Evolutionary conservation across 352 stramenopile species (phyloP).

Genomic region (Globisporangium polare): DNA sequence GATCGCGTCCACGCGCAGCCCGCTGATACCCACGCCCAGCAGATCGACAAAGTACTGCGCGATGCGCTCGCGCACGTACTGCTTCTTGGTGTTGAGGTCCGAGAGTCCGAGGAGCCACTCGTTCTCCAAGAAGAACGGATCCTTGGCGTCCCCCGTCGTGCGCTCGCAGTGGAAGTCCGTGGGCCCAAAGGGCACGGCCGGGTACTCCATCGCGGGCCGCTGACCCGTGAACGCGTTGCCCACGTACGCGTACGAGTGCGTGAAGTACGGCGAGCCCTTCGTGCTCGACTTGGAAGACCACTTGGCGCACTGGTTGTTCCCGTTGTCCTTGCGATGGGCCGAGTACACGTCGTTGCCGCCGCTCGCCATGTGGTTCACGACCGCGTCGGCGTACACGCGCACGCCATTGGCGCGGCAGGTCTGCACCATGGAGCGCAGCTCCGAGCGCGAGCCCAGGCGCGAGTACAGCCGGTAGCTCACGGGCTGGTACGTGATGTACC

Average conservation of each 20-base stretch:
- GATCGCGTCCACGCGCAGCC: constrained; percentile 54
- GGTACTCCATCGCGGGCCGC: constrained; percentile 47
- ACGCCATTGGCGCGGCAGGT: constrained; percentile 34
- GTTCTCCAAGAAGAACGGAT: constrained; percentile 31
- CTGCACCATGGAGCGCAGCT: constrained; percentile 38
- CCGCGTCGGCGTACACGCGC: constrained; percentile 28
- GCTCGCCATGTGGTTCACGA: constrained; percentile 26
- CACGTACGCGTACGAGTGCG: constrained; percentile 29
- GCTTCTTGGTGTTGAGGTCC: constrained; percentile 53
- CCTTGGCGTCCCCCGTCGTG: constrained; percentile 28
- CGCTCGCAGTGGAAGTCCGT: constrained; percentile 65
- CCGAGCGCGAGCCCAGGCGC: constrained; percentile 27
- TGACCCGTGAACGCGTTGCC: constrained; percentile 35
- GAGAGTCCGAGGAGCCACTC: constrained; percentile 45
- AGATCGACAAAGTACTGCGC: constrained; percentile 69
- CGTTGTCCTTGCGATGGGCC: constrained; percentile 14
- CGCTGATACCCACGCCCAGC: constrained; percentile 57
- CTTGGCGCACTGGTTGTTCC: constrained; percentile 11
- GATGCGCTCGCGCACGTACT: constrained; percentile 55
- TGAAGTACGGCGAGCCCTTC: constrained; percentile 20
- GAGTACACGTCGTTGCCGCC: constrained; percentile 21
- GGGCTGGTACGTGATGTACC: constrained; percentile 40
- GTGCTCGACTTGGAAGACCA: constrained; percentile 23
- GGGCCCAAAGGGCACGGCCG: constrained; percentile 49
- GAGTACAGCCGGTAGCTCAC: constrained; percentile 36